A percentile compares a stretch with the other conserved stretches of the same genome.
phyloP scores from a whole-genome alignment of 768 basidiomycete species.

The Kwoniella dejecticola region DNA sequence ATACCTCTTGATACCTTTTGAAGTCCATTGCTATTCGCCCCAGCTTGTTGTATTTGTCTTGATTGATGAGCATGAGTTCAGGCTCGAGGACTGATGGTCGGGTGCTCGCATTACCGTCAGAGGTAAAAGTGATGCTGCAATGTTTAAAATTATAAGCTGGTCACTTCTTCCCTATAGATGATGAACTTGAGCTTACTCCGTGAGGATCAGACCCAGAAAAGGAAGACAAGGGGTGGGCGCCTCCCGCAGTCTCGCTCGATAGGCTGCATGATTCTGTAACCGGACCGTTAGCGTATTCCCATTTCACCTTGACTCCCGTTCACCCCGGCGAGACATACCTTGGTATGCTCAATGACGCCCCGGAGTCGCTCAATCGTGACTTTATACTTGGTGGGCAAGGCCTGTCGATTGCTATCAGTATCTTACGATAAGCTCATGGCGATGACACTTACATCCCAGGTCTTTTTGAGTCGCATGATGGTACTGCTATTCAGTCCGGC shows the following conservation, averaged over 20 bases:
- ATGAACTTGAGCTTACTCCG: slow-evolving; percentile 42
- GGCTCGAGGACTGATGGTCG: slow-evolving; percentile 75
- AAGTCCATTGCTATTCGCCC: slow-evolving; percentile 79
- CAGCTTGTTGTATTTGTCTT: slow-evolving; percentile 93
- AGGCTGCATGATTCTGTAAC: slow-evolving; percentile 61
- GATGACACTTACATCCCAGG: slow-evolving; percentile 74
- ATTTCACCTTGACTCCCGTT: not conserved
- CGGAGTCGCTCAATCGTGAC: slow-evolving; percentile 75
- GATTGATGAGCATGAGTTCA: slow-evolving; percentile 82
- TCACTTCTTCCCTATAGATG: not conserved
- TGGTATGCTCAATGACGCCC: slow-evolving; percentile 82
- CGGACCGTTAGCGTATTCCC: slow-evolving; percentile 40
- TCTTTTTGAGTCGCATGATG: slow-evolving; percentile 85
- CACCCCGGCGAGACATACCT: too few relatives aligned
- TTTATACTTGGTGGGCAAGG: slow-evolving; percentile 81
- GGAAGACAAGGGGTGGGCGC: slow-evolving; percentile 91
- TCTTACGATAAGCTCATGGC: not conserved
- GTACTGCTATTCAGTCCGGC: slow-evolving; percentile 95
- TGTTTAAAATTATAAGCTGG: not conserved
- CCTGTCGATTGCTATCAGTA: slow-evolving; percentile 58
- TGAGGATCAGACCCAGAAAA: slow-evolving; percentile 73
- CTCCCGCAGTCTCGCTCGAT: slow-evolving; percentile 80
- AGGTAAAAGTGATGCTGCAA: slow-evolving; percentile 76
- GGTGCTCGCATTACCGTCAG: slow-evolving; percentile 87
- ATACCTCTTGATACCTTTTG: slow-evolving; percentile 50